Evolutionary conservation across 345 rosid species (phyloP).

Genomic region (Populus nigra): DNA sequence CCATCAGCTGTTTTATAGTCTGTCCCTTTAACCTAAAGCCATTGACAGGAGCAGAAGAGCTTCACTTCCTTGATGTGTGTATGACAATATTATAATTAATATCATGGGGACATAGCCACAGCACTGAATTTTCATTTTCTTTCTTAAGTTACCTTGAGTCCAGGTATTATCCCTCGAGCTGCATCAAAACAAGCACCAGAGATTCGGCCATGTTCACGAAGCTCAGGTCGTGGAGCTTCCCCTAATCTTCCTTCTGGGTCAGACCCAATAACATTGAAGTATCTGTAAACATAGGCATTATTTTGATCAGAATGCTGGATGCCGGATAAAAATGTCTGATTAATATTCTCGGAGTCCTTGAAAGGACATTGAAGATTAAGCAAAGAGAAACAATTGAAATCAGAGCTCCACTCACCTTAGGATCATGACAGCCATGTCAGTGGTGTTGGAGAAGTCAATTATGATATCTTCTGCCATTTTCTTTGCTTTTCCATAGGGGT

Average conservation of each 20-base stretch:
- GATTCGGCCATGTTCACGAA: conserved; percentile 92
- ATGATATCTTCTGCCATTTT: conserved; percentile 99
- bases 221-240: conserved; percentile 96
- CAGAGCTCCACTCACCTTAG: conserved; percentile 49
- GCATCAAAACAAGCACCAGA: conserved; percentile 99
- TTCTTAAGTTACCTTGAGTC: conserved; percentile 60
- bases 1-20: conserved; percentile 90
- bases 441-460: conserved; percentile 78
- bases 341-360: not conserved
- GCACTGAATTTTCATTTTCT: not conserved
- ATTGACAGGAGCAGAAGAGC: not conserved
- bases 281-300: conserved; percentile 38
- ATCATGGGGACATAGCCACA: not conserved
- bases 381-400: not conserved
- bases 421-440: conserved; percentile 93
- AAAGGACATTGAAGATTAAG: not conserved
- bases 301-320: not conserved
- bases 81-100: not conserved
- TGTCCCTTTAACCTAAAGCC: conserved; percentile 80
- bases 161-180: conserved; percentile 80
- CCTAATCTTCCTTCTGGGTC: conserved; percentile 95
- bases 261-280: conserved; percentile 96
- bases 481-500: conserved; percentile 97
- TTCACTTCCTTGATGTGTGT: not conserved
- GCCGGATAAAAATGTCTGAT: not conserved